These are phyloP conservation scores for Penicillium sp. DNA, from an alignment of 2,329 filamentous ascomycete species.

Conservation along the genomic window DNA sequence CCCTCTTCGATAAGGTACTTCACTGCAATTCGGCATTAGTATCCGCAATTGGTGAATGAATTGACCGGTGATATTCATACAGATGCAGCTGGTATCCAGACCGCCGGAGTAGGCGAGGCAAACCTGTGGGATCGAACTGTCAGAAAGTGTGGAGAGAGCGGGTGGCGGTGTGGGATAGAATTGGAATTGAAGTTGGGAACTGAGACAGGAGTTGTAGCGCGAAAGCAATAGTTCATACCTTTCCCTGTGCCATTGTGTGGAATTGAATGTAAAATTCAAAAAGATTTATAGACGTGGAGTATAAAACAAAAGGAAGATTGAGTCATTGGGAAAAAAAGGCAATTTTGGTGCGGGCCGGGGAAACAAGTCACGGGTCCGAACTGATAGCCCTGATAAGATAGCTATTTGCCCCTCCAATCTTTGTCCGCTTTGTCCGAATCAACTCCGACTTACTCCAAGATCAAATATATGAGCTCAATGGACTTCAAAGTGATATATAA, in stretches of 20 bases:
- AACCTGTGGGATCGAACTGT: slow-evolving; percentile 28
- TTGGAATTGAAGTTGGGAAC: neutral
- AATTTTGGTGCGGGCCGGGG: slow-evolving; percentile 23
- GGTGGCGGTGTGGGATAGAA: slow-evolving; percentile 18
- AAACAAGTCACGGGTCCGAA: slow-evolving; percentile 23
- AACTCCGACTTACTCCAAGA: neutral
- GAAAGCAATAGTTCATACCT: slow-evolving; percentile 14
- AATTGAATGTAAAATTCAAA: slow-evolving; percentile 12
- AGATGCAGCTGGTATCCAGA: slow-evolving; percentile 60
- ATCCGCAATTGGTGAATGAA: slow-evolving; percentile 7
- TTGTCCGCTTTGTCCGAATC: neutral
- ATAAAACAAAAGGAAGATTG: slow-evolving; percentile 20
- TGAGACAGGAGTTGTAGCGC: neutral
- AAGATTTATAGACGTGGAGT: slow-evolving; percentile 11
- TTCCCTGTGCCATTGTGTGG: slow-evolving; percentile 30
- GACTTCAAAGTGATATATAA: neutral
- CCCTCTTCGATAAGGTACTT: slow-evolving; percentile 52
- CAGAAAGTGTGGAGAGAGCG: slow-evolving; percentile 14
- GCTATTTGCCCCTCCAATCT: slow-evolving; percentile 7
- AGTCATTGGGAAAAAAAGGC: slow-evolving; percentile 25
- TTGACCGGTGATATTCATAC: slow-evolving; percentile 38
- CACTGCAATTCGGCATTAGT: slow-evolving; percentile 30
- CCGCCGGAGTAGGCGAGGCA: slow-evolving; percentile 49
- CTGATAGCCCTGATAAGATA: slow-evolving; percentile 25
- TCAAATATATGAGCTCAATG: neutral